phyloP scores from a whole-genome alignment of 345 rosid genomes.

The Eucalyptus shirleyi region DNA sequence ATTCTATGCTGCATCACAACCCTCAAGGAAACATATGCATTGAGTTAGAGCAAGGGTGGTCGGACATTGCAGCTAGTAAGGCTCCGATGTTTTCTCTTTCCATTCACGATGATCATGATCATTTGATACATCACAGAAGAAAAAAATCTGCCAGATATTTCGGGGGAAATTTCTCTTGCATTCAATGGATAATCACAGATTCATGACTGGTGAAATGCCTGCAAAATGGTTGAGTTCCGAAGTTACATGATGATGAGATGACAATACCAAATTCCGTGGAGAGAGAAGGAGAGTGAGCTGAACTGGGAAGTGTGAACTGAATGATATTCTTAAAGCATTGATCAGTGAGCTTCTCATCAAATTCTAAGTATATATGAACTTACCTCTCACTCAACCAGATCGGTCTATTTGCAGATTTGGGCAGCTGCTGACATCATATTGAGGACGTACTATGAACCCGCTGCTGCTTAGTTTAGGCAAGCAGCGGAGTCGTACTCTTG shows the following conservation, averaged over 20 bases:
- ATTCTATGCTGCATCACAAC: background rate
- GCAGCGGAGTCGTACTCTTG: background rate
- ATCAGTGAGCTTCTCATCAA: background rate
- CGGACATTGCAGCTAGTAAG: background rate
- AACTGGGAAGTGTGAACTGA: accelerated
- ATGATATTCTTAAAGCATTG: background rate
- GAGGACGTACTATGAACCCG: accelerated
- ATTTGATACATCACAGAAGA: accelerated
- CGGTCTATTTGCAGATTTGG: background rate
- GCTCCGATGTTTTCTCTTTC: background rate
- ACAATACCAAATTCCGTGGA: background rate
- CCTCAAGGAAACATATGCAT: background rate
- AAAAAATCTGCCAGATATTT: background rate
- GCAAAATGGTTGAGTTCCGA: background rate
- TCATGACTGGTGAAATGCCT: background rate
- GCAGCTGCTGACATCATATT: accelerated
- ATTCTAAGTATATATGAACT: background rate
- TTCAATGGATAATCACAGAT: background rate
- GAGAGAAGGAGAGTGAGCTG: background rate
- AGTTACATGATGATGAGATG: background rate
- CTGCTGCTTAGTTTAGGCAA: background rate
- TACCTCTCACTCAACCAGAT: background rate
- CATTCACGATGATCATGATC: background rate
- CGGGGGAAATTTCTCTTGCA: background rate
- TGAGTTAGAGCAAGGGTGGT: background rate